Evolutionary conservation across 192 early-diverging fungal species (phyloP).

Genomic region (Cetraspora pellucida): DNA sequence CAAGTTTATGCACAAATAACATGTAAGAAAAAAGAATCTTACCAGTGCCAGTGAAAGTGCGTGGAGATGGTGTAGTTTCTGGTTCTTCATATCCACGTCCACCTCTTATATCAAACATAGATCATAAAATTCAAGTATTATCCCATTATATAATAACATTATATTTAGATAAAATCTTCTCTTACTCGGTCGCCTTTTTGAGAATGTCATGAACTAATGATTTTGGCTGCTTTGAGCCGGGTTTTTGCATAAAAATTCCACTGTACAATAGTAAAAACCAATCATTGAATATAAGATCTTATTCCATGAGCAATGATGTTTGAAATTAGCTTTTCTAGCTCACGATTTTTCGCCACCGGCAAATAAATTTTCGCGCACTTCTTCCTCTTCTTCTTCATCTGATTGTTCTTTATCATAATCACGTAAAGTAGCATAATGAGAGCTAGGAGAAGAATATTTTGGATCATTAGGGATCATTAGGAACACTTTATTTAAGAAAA

Average conservation of each 20-base stretch:
- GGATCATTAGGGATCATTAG: not conserved
- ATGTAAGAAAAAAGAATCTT: not conserved
- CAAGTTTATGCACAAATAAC: not conserved
- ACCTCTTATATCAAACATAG: slow-evolving; percentile 26
- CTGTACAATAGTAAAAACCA: not conserved
- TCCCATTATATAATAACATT: too few relatives aligned
- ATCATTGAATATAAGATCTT: too few relatives aligned
- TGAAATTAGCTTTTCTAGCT: slow-evolving; percentile 43
- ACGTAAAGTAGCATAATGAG: slow-evolving; percentile 50
- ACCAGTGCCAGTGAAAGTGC: slow-evolving; percentile 43
- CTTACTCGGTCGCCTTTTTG: slow-evolving; percentile 72
- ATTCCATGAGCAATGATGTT: not conserved
- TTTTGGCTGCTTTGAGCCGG: slow-evolving; percentile 50
- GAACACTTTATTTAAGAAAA: not conserved
- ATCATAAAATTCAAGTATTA: not conserved
- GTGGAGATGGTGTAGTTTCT: slow-evolving; percentile 31
- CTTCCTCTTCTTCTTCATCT: slow-evolving; percentile 43
- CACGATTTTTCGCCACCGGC: slow-evolving; percentile 95
- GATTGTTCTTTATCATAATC: slow-evolving; percentile 43
- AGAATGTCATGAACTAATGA: slow-evolving; percentile 77
- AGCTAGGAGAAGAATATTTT: not conserved
- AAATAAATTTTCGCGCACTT: slow-evolving; percentile 75
- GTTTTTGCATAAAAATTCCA: slow-evolving; percentile 43
- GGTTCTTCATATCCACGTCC: slow-evolving; percentile 39
- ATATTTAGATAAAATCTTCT: too few relatives aligned